Base-by-base conservation (phyloP, 2,329 filamentous ascomycete species). In the Eurotiales sp. region DNA sequence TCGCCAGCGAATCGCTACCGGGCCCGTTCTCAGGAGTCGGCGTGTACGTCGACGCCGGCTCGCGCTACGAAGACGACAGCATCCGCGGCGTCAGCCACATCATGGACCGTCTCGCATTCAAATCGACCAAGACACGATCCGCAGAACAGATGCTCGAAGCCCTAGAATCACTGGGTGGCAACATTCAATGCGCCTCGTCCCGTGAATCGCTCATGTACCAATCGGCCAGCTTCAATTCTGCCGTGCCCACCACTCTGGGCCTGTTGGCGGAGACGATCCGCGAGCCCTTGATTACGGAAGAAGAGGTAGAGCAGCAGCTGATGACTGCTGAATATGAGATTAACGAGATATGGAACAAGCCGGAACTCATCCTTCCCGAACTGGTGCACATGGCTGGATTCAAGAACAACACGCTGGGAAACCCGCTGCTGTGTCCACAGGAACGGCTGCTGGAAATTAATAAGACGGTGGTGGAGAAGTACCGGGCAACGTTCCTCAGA, bases 201-300 rank as follows among this genome's bases (percentile, higher is more conserved):
- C 81, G 93, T 58, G 93, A 99, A 72, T 90, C 90, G 51, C 82
- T 99, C 73, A 99, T 99, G 93, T 99, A 99, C 76, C 93, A 99
- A 72, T 89, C 90, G 1, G 93, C 93, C 22, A 96, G 91, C 25
- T 99, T 99, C 81, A 99, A 99, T 76, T 86, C 86, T 22, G 86
- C 90, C 15, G 90, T 99, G 8, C 85, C 88, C 6, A 83, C 83
- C 8, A 90, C 92, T 11, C 82, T 95, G 21, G 89, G 80, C 25
- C 74, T 99, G 15, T 81, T 99, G 36, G 92, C 93, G 53, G 93
- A 99, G 70, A 97, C 93, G 27, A 95, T 99, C 56, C 86, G 90
- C 53, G 82, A 95, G 59, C 90, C 93, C 5, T 71, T 80, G 50
- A 86, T 97, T 59, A 95, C 89, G 8, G 87, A 95, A 22, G 83